These are phyloP conservation scores for Lathyrus oleraceus DNA, from an alignment of 306 rosid species.

Conservation along the genomic window DNA sequence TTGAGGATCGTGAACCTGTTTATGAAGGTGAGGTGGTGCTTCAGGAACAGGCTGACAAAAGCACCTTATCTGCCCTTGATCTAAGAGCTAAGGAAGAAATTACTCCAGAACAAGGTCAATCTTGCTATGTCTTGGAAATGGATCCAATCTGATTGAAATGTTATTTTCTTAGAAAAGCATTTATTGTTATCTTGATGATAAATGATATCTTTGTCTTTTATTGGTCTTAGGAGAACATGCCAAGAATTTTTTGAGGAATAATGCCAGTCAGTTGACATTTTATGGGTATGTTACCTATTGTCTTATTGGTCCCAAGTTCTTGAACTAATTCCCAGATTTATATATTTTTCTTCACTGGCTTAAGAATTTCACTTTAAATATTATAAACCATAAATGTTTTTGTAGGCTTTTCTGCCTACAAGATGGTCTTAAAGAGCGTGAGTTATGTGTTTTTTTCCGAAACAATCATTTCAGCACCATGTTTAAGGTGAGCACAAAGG, in stretches of 20 bases:
- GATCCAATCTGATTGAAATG: conserved; percentile 22
- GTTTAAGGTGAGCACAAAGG: conserved; percentile 79
- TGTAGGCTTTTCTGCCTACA: conserved; percentile 94
- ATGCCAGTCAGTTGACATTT: conserved; percentile 91
- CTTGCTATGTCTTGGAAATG: conserved; percentile 29
- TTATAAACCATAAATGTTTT: conserved; percentile 32
- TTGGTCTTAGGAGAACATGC: conserved; percentile 76
- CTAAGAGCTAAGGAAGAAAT: conserved; percentile 58
- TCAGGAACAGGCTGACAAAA: conserved; percentile 80
- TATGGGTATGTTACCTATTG: conserved; percentile 58
- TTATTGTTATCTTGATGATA: conserved; percentile 29
- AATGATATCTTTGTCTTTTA: conserved; percentile 23
- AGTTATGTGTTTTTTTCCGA: conserved; percentile 94
- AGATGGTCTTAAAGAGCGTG: conserved; percentile 93
- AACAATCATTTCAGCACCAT: conserved; percentile 99
- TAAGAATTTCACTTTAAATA: conserved; percentile 8
- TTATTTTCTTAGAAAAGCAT: conserved; percentile 21
- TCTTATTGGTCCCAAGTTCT: conserved; percentile 21
- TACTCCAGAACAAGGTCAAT: conserved; percentile 74
- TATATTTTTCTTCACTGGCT: conserved; percentile 23
- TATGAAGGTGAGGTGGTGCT: conserved; percentile 94
- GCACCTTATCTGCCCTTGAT: conserved; percentile 47
- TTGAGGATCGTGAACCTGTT: conserved; percentile 76
- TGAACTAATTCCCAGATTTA: conserved; percentile 23
- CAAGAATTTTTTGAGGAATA: conserved; percentile 80